Evolutionary conservation across 2,329 filamentous ascomycete genomes (phyloP).

Genomic region (Colletotrichum sublineola): DNA sequence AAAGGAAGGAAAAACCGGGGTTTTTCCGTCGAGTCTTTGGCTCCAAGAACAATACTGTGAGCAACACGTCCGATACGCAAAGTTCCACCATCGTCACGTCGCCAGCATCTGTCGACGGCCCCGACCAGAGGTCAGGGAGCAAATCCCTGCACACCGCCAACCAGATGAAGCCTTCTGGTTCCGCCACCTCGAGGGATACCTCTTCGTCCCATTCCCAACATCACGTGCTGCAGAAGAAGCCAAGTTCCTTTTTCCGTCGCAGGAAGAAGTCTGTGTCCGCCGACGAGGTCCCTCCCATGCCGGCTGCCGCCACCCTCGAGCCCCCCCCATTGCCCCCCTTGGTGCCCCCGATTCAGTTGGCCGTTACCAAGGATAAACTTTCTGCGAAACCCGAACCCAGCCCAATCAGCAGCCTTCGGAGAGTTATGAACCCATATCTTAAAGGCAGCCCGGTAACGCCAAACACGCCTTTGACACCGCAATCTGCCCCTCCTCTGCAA

Average conservation of each 20-base stretch:
- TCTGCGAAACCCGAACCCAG: constrained; percentile 62
- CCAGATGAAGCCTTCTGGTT: constrained; percentile 60
- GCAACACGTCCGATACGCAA: constrained; percentile 38
- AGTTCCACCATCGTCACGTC: constrained; percentile 50
- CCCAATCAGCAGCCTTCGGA: constrained; percentile 83
- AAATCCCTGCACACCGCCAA: constrained; percentile 59
- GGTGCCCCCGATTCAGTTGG: constrained; percentile 52
- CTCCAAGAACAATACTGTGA: constrained; percentile 66
- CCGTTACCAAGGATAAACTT: constrained; percentile 49
- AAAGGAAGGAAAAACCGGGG: constrained; percentile 78
- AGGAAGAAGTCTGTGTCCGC: constrained; percentile 86
- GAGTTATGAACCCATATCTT: constrained; percentile 90
- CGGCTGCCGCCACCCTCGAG: constrained; percentile 55
- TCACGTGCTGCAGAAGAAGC: constrained; percentile 82
- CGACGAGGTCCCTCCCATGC: constrained; percentile 76
- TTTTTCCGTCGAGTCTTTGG: constrained; percentile 96
- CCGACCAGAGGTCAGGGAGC: constrained; percentile 52
- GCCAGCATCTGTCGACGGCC: constrained; percentile 54
- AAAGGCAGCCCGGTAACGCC: constrained; percentile 49
- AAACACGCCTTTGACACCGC: constrained; percentile 31
- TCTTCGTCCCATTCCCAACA: constrained; percentile 60
- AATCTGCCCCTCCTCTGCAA: constrained; percentile 18
- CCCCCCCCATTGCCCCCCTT: constrained; percentile 55
- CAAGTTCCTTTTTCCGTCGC: constrained; percentile 93
- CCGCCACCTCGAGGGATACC: constrained; percentile 63